Evolutionary conservation across 768 basidiomycete genomes (phyloP).

Genomic region (Grammothele lineata): DNA sequence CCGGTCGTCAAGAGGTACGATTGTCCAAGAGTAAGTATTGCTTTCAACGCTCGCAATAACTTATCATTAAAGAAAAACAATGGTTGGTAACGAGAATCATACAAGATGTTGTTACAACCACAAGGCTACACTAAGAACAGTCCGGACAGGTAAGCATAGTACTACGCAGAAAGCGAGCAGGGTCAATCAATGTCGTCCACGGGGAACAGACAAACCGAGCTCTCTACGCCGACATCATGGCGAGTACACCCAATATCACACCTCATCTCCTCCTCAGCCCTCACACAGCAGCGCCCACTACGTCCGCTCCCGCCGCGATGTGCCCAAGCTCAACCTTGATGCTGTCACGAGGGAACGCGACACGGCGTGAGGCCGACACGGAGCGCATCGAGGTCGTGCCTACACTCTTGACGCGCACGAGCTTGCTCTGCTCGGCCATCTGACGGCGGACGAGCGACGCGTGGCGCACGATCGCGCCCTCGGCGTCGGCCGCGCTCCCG

Average conservation of each 20-base stretch:
- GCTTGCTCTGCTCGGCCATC: not conserved
- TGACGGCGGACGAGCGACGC: not conserved
- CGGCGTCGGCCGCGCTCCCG: not conserved
- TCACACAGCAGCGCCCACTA: not conserved
- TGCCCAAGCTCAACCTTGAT: conserved; percentile 14
- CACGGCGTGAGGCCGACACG: conserved; percentile 12
- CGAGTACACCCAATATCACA: not conserved
- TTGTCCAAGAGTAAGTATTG: too few species aligned
- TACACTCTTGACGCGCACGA: conserved; percentile 16
- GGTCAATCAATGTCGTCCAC: too few species aligned
- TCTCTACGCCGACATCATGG: too few species aligned
- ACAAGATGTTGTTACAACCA: conserved; percentile 4
- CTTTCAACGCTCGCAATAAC: conserved; percentile 2
- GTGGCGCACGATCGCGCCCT: conserved; percentile 4
- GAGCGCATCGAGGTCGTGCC: conserved; percentile 14
- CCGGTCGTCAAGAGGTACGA: too few species aligned
- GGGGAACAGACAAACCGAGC: too few species aligned
- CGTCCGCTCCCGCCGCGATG: not conserved
- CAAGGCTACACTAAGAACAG: not conserved
- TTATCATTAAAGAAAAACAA: conserved; percentile 2
- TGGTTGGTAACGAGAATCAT: conserved; percentile 4
- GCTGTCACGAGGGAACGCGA: conserved; percentile 16
- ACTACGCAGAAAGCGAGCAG: not conserved
- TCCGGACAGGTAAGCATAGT: not conserved
- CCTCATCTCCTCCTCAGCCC: not conserved